Evolutionary conservation across 2,329 filamentous ascomycete genomes (phyloP).

Genomic region (Colletotrichum tanaceti): DNA sequence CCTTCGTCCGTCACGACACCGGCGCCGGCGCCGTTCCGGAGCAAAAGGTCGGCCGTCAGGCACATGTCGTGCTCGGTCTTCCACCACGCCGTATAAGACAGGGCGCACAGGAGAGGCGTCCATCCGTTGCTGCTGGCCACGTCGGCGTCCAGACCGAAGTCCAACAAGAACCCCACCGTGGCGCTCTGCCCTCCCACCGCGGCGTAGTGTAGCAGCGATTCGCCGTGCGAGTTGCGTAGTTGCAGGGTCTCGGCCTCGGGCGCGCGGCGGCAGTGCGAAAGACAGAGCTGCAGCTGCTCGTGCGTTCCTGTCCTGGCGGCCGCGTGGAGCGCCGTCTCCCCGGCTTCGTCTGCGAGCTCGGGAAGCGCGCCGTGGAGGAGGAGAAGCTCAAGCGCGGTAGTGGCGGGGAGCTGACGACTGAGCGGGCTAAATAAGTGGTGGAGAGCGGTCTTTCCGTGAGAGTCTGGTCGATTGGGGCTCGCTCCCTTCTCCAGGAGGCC

Average conservation of each 20-base stretch:
- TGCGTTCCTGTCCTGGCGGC: conserved; percentile 40
- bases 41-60: conserved; percentile 41
- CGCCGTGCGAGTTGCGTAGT: conserved; percentile 40
- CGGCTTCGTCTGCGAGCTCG: conserved; percentile 39
- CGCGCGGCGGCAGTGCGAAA: conserved; percentile 24
- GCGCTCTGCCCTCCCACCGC: conserved; percentile 44
- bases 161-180: conserved; percentile 41
- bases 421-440: conserved; percentile 41
- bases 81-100: conserved; percentile 35
- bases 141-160: conserved; percentile 43
- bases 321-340: conserved; percentile 44
- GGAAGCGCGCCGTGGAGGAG: conserved; percentile 43
- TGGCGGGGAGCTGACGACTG: conserved; percentile 37
- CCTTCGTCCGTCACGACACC: conserved; percentile 43
- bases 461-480: conserved; percentile 41
- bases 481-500: conserved; percentile 45
- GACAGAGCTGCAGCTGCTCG: conserved; percentile 42
- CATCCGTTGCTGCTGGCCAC: conserved; percentile 44
- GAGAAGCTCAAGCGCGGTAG: conserved; percentile 29
- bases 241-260: conserved; percentile 20
- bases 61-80: conserved; percentile 29
- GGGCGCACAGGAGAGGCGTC: conserved; percentile 48
- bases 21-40: conserved; percentile 43
- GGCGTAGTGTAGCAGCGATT: conserved; percentile 47
- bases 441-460: conserved; percentile 41